A percentile compares a stretch with the other conserved stretches of the same genome.
Conservation (phyloP, 2,329 filamentous ascomycete genomes). For the Neonectria magnoliae region DNA sequence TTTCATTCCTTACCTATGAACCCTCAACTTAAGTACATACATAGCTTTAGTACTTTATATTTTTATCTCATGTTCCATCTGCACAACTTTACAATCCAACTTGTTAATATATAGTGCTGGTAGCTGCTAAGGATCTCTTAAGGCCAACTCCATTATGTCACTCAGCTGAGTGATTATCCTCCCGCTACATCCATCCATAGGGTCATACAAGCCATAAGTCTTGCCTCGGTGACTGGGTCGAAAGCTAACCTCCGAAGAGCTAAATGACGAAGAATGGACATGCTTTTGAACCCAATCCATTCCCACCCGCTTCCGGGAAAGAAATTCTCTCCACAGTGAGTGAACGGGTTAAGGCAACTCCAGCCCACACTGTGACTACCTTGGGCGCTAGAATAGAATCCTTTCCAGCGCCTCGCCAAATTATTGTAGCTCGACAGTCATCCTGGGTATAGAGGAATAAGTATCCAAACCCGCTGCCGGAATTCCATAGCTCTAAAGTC, state of each 20-base stretch:
- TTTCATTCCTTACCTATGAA: too few relatives aligned
- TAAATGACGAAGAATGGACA: constrained; percentile 8
- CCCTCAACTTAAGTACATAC: too few relatives aligned
- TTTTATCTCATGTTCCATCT: too few relatives aligned
- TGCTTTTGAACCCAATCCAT: neutral
- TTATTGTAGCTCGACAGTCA: constrained; percentile 4
- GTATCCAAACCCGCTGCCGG: neutral
- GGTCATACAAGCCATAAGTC: neutral
- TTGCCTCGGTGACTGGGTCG: constrained; percentile 13
- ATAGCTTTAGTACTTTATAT: too few relatives aligned
- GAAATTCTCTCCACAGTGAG: constrained; percentile 9
- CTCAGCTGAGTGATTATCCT: too few relatives aligned
- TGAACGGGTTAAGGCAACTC: neutral
- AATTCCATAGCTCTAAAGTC: constrained; percentile 26
- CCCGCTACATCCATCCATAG: too few relatives aligned
- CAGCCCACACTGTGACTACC: constrained; percentile 4
- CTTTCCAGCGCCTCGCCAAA: constrained; percentile 13
- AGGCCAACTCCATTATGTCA: too few relatives aligned
- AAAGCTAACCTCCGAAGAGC: constrained; percentile 14
- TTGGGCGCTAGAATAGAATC: neutral
- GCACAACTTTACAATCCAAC: too few relatives aligned
- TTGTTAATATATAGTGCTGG: too few relatives aligned
- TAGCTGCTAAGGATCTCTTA: too few relatives aligned
- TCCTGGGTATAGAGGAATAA: constrained; percentile 24
- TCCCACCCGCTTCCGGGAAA: constrained; percentile 1